Percentiles rank a stretch among this genome's conserved stretches.
Conservation (phyloP, 345 rosid genomes). For the Linum usitatissimum region DNA sequence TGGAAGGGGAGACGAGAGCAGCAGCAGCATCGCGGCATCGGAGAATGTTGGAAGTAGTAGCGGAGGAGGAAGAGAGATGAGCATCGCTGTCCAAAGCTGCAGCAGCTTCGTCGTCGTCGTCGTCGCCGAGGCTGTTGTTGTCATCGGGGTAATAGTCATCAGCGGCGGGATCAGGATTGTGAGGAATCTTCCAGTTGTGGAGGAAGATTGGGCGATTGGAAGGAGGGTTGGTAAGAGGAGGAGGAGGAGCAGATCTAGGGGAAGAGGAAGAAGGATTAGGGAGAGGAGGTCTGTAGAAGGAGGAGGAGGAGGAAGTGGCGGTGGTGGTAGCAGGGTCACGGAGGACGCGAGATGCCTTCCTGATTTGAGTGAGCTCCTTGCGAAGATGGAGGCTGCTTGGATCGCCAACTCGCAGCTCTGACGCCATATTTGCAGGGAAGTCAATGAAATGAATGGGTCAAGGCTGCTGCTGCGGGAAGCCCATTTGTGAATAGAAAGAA, state of each 20-base stretch:
- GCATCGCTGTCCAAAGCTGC: slow-evolving; percentile 44
- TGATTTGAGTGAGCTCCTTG: slow-evolving; percentile 85
- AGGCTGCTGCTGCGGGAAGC: background rate
- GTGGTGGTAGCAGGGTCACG: slow-evolving; percentile 75
- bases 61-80: slow-evolving; percentile 23
- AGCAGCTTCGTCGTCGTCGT: slow-evolving; percentile 63
- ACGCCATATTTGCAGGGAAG: slow-evolving; percentile 23
- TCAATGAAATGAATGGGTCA: background rate
- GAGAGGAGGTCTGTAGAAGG: slow-evolving; percentile 15
- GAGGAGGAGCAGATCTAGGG: slow-evolving; percentile 51
- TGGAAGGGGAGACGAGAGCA: slow-evolving; percentile 36
- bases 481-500: too few species aligned
- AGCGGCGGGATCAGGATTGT: background rate
- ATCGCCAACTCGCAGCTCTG: slow-evolving; percentile 50
- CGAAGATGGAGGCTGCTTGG: slow-evolving; percentile 69
- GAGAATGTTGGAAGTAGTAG: slow-evolving; percentile 40
- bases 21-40: slow-evolving; percentile 51
- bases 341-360: slow-evolving; percentile 71
- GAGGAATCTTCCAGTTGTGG: slow-evolving; percentile 11
- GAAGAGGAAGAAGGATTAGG: slow-evolving; percentile 41
- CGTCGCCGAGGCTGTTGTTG: slow-evolving; percentile 48
- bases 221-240: slow-evolving; percentile 11
- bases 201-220: slow-evolving; percentile 20
- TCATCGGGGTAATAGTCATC: slow-evolving; percentile 13
- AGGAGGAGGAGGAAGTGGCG: background rate